phyloP scores from a whole-genome alignment of 257 asterid species.

The Misopates orontium region DNA sequence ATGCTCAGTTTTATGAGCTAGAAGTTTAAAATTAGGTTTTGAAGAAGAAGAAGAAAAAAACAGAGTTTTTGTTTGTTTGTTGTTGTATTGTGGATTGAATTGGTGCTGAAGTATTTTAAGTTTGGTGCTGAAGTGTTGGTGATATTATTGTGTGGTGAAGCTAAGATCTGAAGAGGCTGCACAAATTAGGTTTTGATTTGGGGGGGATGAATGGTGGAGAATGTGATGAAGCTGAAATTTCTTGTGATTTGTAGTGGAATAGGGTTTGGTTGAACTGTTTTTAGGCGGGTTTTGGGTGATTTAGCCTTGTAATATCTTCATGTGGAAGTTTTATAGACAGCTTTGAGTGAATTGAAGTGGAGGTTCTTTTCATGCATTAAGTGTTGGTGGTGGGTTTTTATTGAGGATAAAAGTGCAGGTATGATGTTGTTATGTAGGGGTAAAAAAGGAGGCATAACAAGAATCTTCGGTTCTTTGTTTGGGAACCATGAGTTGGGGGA shows the following conservation, averaged over 20 bases:
- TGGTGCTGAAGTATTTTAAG: slow-evolving; percentile 27
- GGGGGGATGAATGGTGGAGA: background rate
- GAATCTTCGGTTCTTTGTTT: slow-evolving; percentile 23
- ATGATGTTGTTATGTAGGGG: slow-evolving; percentile 30
- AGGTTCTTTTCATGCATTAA: slow-evolving; percentile 24
- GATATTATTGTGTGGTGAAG: slow-evolving; percentile 21
- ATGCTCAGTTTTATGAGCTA: background rate
- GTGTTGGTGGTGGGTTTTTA: too few species aligned
- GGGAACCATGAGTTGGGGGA: slow-evolving; percentile 19
- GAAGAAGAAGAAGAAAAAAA: background rate
- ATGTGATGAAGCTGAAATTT: slow-evolving; percentile 44
- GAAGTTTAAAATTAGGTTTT: background rate
- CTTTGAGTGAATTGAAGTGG: too few species aligned
- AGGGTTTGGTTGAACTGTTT: slow-evolving; percentile 44
- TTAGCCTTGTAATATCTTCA: slow-evolving; percentile 24
- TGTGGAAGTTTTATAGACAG: slow-evolving; percentile 20
- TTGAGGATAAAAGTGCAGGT: too few species aligned
- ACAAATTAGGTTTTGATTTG: too few species aligned
- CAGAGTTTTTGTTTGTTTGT: background rate
- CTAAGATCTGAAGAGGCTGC: slow-evolving; percentile 49
- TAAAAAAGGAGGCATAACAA: slow-evolving; percentile 20
- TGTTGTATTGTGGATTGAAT: slow-evolving; percentile 2
- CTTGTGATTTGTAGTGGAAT: slow-evolving; percentile 35
- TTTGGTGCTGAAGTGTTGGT: slow-evolving; percentile 18
- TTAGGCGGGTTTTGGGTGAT: too few species aligned